phyloP scores from a whole-genome alignment of 495 filamentous ascomycete species.

The Aspergillus conjunctus region DNA sequence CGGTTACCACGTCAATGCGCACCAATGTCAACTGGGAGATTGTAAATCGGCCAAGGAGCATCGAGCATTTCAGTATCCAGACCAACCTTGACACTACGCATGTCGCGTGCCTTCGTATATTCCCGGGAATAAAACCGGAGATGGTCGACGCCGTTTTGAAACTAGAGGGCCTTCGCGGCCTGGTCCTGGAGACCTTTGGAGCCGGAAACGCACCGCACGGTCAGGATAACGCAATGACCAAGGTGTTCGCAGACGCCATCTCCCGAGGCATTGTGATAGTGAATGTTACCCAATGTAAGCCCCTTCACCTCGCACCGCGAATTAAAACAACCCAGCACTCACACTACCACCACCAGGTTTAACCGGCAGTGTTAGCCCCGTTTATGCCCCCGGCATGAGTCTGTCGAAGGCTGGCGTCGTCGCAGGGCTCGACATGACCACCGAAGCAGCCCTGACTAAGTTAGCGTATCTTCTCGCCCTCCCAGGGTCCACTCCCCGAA shows the following conservation, averaged over 20 bases:
- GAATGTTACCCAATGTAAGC: constrained; percentile 87
- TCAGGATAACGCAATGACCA: constrained; percentile 79
- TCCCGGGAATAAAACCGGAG: constrained; percentile 91
- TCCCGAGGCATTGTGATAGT: constrained; percentile 83
- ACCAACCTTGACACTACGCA: constrained; percentile 80
- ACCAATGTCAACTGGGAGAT: constrained; percentile 84
- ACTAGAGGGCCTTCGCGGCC: constrained; percentile 74
- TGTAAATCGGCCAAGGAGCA: constrained; percentile 70
- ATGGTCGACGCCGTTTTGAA: constrained; percentile 90
- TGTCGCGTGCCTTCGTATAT: constrained; percentile 91
- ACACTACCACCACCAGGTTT: constrained; percentile 45
- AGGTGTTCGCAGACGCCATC: constrained; percentile 76
- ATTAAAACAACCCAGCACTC: background rate
- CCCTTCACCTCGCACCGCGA: background rate
- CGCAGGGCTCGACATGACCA: constrained; percentile 90
- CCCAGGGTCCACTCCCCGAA: constrained; percentile 59
- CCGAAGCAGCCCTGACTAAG: constrained; percentile 92
- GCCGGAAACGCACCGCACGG: constrained; percentile 91
- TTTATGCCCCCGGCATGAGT: constrained; percentile 89
- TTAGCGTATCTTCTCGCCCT: constrained; percentile 82
- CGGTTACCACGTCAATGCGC: constrained; percentile 74
- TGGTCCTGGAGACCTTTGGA: constrained; percentile 94
- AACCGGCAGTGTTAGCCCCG: constrained; percentile 82
- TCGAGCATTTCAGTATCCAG: constrained; percentile 76
- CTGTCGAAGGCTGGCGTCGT: constrained; percentile 89